These are phyloP conservation scores for Singerocomus inundabilis DNA, from an alignment of 1,284 basidiomycete species.

Conservation along the genomic window DNA sequence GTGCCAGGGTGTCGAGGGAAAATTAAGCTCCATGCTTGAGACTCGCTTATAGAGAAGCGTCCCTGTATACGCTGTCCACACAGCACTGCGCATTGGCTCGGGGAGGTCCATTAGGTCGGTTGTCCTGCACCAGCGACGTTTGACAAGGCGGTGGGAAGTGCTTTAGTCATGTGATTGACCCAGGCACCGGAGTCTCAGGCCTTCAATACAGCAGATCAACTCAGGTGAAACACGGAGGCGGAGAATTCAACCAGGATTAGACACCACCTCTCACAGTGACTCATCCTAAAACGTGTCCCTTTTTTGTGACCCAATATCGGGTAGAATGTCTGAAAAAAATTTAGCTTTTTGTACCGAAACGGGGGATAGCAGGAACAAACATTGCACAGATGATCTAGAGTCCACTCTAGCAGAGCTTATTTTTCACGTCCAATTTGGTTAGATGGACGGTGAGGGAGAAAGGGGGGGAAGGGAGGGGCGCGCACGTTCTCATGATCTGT, in stretches of 20 bases:
- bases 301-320: not conserved
- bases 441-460: constrained; percentile 18
- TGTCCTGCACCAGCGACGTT: no score
- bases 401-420: constrained; percentile 4
- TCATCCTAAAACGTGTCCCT: constrained; percentile 3
- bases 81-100: no score
- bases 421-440: constrained; percentile 20
- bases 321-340: not conserved
- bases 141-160: no score
- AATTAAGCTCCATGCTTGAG: constrained; percentile 9
- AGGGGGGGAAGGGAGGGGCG: no score
- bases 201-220: not conserved
- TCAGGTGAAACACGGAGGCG: not conserved
- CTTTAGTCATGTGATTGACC: constrained; percentile 8
- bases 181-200: not conserved
- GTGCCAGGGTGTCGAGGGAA: constrained; percentile 1
- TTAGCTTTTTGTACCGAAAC: constrained; percentile 4
- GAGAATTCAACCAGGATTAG: no score
- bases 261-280: no score
- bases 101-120: no score
- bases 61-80: no score
- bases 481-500: constrained; percentile 26
- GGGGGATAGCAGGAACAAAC: not conserved
- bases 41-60: constrained; percentile 10
- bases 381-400: not conserved